These are phyloP conservation scores for Tuber indicum DNA, from an alignment of 495 filamentous ascomycete species.

Conservation along the genomic window DNA sequence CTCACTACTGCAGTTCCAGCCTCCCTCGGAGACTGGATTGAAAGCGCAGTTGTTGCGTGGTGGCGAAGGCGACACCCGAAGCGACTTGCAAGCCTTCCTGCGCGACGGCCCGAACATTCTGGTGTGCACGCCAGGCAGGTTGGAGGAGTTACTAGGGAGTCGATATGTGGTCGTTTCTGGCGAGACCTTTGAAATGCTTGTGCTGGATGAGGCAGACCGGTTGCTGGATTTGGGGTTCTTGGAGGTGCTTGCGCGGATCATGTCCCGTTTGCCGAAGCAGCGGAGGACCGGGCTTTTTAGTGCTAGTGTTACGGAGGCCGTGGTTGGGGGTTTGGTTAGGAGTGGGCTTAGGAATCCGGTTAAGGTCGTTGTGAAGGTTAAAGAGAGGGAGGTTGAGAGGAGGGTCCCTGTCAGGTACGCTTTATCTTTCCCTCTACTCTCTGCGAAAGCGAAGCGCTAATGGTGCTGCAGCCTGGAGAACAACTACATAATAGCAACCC, in stretches of 20 bases:
- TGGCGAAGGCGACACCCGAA: conserved; percentile 71
- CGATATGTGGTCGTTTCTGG: conserved; percentile 82
- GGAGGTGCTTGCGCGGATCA: conserved; percentile 76
- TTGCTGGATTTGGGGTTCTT: conserved; percentile 94
- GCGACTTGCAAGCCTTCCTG: conserved; percentile 72
- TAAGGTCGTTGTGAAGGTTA: conserved; percentile 82
- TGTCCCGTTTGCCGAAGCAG: conserved; percentile 82
- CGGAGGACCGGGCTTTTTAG: conserved; percentile 89
- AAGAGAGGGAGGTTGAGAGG: conserved; percentile 65
- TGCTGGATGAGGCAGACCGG: conserved; percentile 91
- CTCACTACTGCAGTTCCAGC: conserved; percentile 74
- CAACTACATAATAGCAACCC: conserved; percentile 69
- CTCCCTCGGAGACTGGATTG: conserved; percentile 61
- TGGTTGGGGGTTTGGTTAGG: conserved; percentile 77
- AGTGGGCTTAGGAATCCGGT: conserved; percentile 90
- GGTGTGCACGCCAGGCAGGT: conserved; percentile 79
- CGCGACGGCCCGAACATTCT: conserved; percentile 75
- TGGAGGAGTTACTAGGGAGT: conserved; percentile 83
- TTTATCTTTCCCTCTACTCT: conserved; percentile 43
- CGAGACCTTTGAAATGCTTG: conserved; percentile 80
- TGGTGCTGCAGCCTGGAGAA: conserved; percentile 62
- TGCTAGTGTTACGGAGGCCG: conserved; percentile 82
- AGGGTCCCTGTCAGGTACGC: conserved; percentile 62
- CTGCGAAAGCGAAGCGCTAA: background rate
- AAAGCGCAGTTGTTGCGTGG: conserved; percentile 39